Base-by-base conservation (phyloP, 208 protist species). In the Wallacemonas sp. region DNA sequence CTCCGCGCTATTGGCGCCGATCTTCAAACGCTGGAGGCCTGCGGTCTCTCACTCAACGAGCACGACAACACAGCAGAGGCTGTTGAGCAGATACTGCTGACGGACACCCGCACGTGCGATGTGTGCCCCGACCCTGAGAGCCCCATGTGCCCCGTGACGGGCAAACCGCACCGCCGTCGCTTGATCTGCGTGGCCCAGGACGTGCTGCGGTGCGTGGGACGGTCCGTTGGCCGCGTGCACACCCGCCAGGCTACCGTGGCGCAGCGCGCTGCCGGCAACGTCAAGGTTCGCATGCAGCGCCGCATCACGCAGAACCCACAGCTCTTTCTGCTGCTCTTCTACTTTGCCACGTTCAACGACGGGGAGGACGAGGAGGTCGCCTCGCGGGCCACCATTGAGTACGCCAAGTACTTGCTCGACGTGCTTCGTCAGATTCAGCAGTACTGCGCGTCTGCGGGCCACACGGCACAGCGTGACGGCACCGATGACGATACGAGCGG, bases 31-130 rank as follows among this genome's bases (percentile, higher is more conserved):
- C 65, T 92, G 12, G 82, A 82, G 52, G 79, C 74, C 32, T 67
- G 72, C 22, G 86, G 86, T 3, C 72, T 93, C 23, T 72, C 65
- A 16, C 74, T 88, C 57, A 72, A 82, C 57, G 66, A 69, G 12
- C 41, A 46, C 36, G 31, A 63, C 11, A 59, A 66, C 2, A 61
- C 76, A 1, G 59, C 75, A 10, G 82, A 87, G 18, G 52, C 64
- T 3, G 82, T 93, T 23, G 84, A 93, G 68, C 84, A 93, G 28
- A 77, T 82, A 18, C 77, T 93, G 41, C 86, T 91, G 57, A 89
- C 84, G 14, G 87, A 93, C 63, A 66, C 72, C 29, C 87, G 87
- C 76, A 71, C 59, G 42, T 93, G 87, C 44, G 70, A 69, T 22
- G 57, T 76, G 42, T 93, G 87, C 67, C 71, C 76, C 32, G 64